Evolutionary conservation across 2,329 filamentous ascomycete species (phyloP), one percentile per base, ranked within the genome.

Genomic region (Scleromitrula shiraiana): DNA sequence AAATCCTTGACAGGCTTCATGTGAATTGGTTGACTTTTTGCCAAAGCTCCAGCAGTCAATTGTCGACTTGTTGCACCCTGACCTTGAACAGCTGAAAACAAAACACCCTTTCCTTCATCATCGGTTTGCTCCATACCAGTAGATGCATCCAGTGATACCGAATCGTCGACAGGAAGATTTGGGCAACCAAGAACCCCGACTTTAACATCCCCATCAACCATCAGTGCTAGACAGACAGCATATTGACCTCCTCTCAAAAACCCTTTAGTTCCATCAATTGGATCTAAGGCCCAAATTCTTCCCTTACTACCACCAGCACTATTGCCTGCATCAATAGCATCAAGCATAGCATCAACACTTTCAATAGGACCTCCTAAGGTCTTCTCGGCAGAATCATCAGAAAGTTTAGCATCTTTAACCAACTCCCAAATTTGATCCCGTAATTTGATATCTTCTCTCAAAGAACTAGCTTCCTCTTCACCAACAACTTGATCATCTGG

Each of bases 241-340:
- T 98, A 98, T 71, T 98, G 93, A 32, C 90, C 94, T 45, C 93
- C 93, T 53, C 94, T 80, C 52, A 98, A 74, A 72, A 98, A 98
- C 24, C 93, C 94, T 71, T 96, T 95, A 46, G 93, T 98, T 56
- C 93, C 93, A 67, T 98, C 93, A 54, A 98, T 96, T 51, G 93
- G 93, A 68, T 98, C 93, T 49, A 98, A 82, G 33, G 91, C 87
- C 93, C 93, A 98, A 67, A 97, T 88, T 57, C 93, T 77, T 53
- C 88, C 89, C 56, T 72, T 75, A 52, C 70, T 67, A 23, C 88
- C 88, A 51, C 88, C 88, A 49, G 77, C 69, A 67, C 82, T 87
- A 64, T 77, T 78, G 35, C 83, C 83, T 52, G 68, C 67, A 69
- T 87, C 83, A 56, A 88, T 81, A 32, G 82, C 69, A 55, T 78